Evolutionary conservation across 1,139 yeast species (phyloP).

Genomic region (Lodderomyces jiufengensis): DNA sequence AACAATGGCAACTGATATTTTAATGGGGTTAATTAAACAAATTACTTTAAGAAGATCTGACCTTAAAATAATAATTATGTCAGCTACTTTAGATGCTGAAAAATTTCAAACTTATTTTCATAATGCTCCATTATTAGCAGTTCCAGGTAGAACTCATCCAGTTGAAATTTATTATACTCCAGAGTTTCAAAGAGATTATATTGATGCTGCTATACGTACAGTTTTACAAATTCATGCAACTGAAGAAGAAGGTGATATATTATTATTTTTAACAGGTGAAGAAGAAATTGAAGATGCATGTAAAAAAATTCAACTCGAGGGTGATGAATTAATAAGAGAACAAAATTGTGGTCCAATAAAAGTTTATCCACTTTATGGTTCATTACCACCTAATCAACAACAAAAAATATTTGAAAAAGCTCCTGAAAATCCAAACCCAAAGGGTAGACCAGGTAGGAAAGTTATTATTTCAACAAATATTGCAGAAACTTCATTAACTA

Average conservation of each 20-base stretch:
- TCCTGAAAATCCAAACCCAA: constrained; percentile 53
- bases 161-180: constrained; percentile 97
- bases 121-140: constrained; percentile 91
- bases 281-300: constrained; percentile 98
- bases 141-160: constrained; percentile 97
- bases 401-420: constrained; percentile 92
- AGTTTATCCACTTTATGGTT: constrained; percentile 93
- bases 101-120: constrained; percentile 88
- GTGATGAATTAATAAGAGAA: constrained; percentile 83
- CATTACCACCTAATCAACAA: constrained; percentile 93
- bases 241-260: constrained; percentile 89
- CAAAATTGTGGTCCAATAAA: constrained; percentile 84
- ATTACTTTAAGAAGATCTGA: constrained; percentile 79
- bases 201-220: constrained; percentile 92
- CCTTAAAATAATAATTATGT: constrained; percentile 89
- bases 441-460: constrained; percentile 89
- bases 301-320: constrained; percentile 80
- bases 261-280: constrained; percentile 91
- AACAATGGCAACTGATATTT: constrained; percentile 91
- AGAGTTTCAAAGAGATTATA: constrained; percentile 89
- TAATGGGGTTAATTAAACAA: constrained; percentile 91
- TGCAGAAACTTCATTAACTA: constrained; percentile 96
- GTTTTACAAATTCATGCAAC: constrained; percentile 96
- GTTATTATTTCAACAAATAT: constrained; percentile 93
- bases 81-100: constrained; percentile 96